Conservation (phyloP, 352 stramenopile genomes). For the Pythium periplocum region DNA sequence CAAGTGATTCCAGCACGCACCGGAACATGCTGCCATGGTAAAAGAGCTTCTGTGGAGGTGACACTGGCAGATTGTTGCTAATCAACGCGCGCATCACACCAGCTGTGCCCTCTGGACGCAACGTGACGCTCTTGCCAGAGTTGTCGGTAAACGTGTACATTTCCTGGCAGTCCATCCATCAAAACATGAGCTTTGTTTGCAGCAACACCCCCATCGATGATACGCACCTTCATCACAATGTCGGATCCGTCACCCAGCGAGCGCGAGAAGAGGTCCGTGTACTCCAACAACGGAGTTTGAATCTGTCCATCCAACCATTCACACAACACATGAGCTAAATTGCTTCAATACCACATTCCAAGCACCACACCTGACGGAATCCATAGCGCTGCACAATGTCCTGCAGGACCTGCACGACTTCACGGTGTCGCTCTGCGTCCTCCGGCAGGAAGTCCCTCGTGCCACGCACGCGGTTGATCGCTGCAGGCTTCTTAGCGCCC, state of each 20-base stretch:
- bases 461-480: slow-evolving; percentile 57
- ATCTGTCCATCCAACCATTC: slow-evolving; percentile 32
- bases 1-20: slow-evolving; percentile 21
- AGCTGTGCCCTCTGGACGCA: slow-evolving; percentile 81
- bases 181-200: background rate
- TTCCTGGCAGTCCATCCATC: slow-evolving; percentile 33
- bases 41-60: slow-evolving; percentile 73
- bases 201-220: background rate
- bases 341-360: background rate
- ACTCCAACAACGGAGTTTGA: slow-evolving; percentile 82
- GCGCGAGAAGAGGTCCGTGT: slow-evolving; percentile 77
- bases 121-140: slow-evolving; percentile 79
- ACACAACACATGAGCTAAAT: background rate
- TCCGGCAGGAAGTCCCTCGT: slow-evolving; percentile 68
- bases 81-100: slow-evolving; percentile 74
- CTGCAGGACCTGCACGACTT: slow-evolving; percentile 55
- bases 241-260: slow-evolving; percentile 81
- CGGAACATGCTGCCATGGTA: slow-evolving; percentile 87
- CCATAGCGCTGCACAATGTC: slow-evolving; percentile 60
- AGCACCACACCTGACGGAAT: slow-evolving; percentile 53
- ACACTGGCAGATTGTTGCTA: slow-evolving; percentile 71
- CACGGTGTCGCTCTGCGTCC: slow-evolving; percentile 55
- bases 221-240: slow-evolving; percentile 80
- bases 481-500: slow-evolving; percentile 22
- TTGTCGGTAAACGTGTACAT: slow-evolving; percentile 90